Evolutionary conservation across 2,329 filamentous ascomycete species (phyloP), one percentile per base, ranked within the genome.

Genomic region (Penicillium sp.): DNA sequence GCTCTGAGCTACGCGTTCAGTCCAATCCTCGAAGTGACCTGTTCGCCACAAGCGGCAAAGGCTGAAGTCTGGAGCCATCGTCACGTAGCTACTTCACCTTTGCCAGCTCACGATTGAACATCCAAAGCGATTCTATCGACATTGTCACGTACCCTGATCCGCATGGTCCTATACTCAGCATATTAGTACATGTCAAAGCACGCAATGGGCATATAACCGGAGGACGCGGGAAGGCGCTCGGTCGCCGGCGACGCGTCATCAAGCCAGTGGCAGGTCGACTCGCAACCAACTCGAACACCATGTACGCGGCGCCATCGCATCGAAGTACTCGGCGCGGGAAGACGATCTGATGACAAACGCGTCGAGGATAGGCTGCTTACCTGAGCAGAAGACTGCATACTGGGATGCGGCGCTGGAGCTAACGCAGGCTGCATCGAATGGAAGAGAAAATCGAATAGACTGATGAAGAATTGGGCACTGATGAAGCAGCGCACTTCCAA

Each of bases 311-410:
- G 42, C 36, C 50, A 45, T 53, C 50, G 18, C 15, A 45, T 51
- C 41, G 51, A 52, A 58, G 51, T 59, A 53, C 55, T 54, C 39
- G 51, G 51, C 49, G 49, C 56, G 56, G 55, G 56, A 57, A 52
- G 58, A 53, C 54, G 63, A 65, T 63, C 63, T 64, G 62, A 66
- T 71, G 69, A 72, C 69, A 72, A 72, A 71, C 67, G 63, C 59
- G 58, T 66, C 58, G 60, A 59, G 58, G 56, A 64, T 58, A 47
- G 48, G 56, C 54, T 67, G 76, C 80, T 79, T 81, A 83, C 80
- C 77, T 82, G 80, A 74, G 77, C 74, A 72, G 74, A 66, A 56
- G 70, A 69, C 64, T 76, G 76, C 72, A 76, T 76, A 62, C 68
- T 71, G 64, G 73, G 74, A 70, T 77, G 76, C 63, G 76, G 76